These are phyloP conservation scores for Metschnikowia anglica DNA, from an alignment of 805 yeast species.

Conservation along the genomic window DNA sequence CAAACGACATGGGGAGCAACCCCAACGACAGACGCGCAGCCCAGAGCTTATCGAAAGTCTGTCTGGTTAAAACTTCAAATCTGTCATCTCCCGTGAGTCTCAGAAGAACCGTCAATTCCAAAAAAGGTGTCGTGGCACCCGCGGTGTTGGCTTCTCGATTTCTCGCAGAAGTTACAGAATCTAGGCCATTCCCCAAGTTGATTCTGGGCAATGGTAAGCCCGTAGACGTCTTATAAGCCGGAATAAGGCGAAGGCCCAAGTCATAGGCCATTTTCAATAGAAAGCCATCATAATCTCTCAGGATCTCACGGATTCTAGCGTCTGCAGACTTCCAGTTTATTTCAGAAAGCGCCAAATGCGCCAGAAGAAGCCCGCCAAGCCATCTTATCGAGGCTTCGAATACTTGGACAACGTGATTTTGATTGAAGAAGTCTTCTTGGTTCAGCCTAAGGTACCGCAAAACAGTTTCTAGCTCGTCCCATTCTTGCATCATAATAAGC, in stretches of 20 bases:
- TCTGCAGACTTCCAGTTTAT: conserved; percentile 10
- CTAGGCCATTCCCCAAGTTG: conserved; percentile 57
- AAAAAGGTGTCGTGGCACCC: conserved; percentile 80
- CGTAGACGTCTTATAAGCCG: conserved; percentile 63
- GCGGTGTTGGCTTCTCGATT: conserved; percentile 77
- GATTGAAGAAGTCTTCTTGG: conserved; percentile 51
- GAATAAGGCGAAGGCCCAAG: conserved; percentile 66
- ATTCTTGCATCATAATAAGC: conserved; percentile 68
- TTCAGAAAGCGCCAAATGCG: conserved; percentile 56
- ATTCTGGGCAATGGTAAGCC: conserved; percentile 81
- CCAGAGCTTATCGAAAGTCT: conserved; percentile 74
- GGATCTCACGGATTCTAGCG: conserved; percentile 13
- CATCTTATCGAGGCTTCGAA: conserved; percentile 84
- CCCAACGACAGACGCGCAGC: conserved; percentile 56
- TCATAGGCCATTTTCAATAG: conserved; percentile 71
- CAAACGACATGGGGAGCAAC: conserved; percentile 75
- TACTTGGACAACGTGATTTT: conserved; percentile 76
- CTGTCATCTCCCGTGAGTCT: conserved; percentile 69
- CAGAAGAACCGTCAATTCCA: conserved; percentile 78
- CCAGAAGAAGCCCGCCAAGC: conserved; percentile 76
- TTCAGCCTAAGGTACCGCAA: conserved; percentile 32
- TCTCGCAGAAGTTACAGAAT: conserved; percentile 41
- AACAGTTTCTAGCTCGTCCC: conserved; percentile 46
- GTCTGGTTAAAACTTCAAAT: conserved; percentile 61
- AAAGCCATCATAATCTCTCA: conserved; percentile 61